Evolutionary conservation across 2,329 filamentous ascomycete species (phyloP).

Genomic region (Monosporascus ibericus): DNA sequence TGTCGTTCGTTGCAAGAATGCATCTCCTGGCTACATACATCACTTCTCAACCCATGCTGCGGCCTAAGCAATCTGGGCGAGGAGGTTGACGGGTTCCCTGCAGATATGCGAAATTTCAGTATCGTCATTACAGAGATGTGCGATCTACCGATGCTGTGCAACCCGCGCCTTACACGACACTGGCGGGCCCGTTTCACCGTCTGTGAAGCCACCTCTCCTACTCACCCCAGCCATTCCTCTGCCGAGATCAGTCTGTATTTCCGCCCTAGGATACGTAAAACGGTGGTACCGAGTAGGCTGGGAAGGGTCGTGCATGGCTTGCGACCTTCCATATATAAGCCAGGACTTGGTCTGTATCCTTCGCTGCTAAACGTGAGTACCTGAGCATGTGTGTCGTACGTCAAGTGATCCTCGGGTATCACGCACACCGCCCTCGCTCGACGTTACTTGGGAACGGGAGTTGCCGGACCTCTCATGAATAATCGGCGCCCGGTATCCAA

Average conservation of each 20-base stretch:
- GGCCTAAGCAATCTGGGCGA: too few relatives aligned
- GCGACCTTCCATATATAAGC: neutral
- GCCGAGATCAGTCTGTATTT: neutral
- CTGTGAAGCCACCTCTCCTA: neutral
- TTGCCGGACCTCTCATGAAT: too few relatives aligned
- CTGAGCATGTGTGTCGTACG: neutral
- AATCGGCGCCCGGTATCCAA: too few relatives aligned
- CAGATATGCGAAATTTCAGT: neutral
- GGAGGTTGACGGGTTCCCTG: neutral
- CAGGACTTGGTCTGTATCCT: neutral
- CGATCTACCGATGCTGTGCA: neutral
- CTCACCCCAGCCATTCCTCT: neutral
- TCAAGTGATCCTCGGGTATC: neutral
- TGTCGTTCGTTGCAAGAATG: too few relatives aligned
- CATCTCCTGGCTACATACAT: too few relatives aligned
- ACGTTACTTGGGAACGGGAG: too few relatives aligned
- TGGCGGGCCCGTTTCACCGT: neutral
- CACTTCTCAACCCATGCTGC: too few relatives aligned
- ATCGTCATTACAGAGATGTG: neutral
- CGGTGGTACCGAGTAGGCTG: neutral
- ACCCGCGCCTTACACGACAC: neutral
- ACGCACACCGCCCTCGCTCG: too few relatives aligned
- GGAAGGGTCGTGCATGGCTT: neutral
- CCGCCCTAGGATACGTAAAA: neutral
- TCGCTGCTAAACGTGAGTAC: neutral